These are phyloP conservation scores for Dianthus caryophyllus DNA, from an alignment of 148 eudicot genomes.

Conservation along the genomic window DNA sequence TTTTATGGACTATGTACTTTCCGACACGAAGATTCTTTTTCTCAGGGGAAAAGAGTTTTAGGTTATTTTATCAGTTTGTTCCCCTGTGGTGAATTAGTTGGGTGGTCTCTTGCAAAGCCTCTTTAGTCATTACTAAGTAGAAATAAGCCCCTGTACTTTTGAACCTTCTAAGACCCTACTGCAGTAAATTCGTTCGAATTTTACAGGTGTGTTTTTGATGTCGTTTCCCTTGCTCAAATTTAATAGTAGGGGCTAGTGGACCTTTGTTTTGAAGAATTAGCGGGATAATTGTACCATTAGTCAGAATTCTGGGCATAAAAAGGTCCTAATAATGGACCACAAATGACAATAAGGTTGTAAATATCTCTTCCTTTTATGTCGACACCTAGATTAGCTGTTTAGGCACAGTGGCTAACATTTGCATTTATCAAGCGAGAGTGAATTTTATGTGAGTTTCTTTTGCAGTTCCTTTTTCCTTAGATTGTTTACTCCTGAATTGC, in stretches of 20 bases:
- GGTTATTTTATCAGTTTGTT: not conserved
- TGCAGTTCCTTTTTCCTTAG: too few species aligned
- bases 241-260: not conserved
- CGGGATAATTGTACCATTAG: not conserved
- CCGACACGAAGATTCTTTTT: conserved; percentile 2
- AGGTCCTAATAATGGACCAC: not conserved
- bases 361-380: not conserved
- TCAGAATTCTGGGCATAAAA: not conserved
- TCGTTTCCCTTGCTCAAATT: not conserved
- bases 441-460: not conserved
- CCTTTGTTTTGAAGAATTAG: not conserved
- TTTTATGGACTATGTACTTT: conserved; percentile 12
- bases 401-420: not conserved
- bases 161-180: not conserved
- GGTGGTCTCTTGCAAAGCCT: not conserved
- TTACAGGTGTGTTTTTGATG: not conserved
- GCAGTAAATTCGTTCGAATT: not conserved
- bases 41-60: conserved; percentile 18
- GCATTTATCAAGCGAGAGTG: not conserved
- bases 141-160: not conserved
- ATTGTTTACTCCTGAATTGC: not conserved
- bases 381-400: not conserved
- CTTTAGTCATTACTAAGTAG: not conserved
- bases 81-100: not conserved
- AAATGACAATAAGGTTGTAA: not conserved